Evolutionary conservation across 192 early-diverging fungal genomes (phyloP).

Genomic region (Glomus cerebriforme): DNA sequence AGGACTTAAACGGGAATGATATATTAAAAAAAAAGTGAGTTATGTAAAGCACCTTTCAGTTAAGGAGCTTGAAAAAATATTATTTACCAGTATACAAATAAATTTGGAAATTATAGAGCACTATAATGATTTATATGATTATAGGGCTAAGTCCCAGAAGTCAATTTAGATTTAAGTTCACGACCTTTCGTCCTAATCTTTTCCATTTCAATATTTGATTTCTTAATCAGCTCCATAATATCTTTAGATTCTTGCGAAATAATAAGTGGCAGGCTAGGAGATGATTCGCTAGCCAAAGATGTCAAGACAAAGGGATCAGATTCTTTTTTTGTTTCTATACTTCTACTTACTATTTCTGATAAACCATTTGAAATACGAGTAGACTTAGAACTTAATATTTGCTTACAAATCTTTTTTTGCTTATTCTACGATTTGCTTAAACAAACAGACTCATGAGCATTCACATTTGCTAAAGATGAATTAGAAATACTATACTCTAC

Average conservation of each 20-base stretch:
- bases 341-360: neutral
- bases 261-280: no score
- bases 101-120: no score
- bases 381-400: neutral
- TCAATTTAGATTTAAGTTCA: no score
- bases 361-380: neutral
- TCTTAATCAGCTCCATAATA: neutral
- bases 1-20: no score
- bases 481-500: neutral
- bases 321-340: no score
- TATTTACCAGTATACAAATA: no score
- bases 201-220: neutral
- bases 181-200: neutral
- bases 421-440: constrained; percentile 1
- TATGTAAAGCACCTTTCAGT: no score
- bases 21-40: no score
- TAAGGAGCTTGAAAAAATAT: no score
- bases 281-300: neutral
- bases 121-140: no score
- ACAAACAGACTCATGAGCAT: neutral
- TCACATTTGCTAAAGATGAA: neutral
- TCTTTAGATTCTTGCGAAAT: no score
- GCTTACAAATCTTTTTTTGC: neutral
- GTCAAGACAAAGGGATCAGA: neutral
- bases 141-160: no score